Base-by-base conservation (phyloP, 495 filamentous ascomycete genomes). In the Neurospora sp. region DNA sequence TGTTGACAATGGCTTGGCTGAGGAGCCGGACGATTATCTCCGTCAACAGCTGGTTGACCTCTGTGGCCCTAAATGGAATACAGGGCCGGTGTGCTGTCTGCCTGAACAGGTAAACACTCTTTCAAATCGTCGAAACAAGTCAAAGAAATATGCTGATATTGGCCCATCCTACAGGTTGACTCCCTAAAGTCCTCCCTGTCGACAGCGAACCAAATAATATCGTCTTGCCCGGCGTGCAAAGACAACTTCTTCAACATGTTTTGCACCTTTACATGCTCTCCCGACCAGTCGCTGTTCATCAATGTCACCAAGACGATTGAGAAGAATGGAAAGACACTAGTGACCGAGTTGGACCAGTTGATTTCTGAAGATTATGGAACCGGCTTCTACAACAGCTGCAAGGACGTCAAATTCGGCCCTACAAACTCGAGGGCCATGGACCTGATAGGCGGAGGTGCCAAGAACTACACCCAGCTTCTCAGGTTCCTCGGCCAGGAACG, bases 231-330 rank as follows among this genome's bases (percentile, higher is more conserved):
- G 14, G 96, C 96, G 37, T 99, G 96, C 86, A 94, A 93, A 83
- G 90, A 91, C 71, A 99, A 99, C 84, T 99, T 99, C 83, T 97
- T 92, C 87, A 94, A 98, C 84, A 88, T 96, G 62, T 99, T 99
- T 78, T 99, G 96, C 84, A 94, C 93, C 5, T 97, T 99, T 76
- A 98, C 94, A 23, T 99, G 96, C 84, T 98, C 96, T 11, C 94
- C 96, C 10, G 91, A 98, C 78, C 96, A 99, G 81, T 97, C 93
- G 5, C 86, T 97, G 2, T 99, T 99, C 77, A 84, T 98, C 78
- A 99, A 99, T 79, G 91, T 99, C 54, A 98, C 96, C 8, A 83
- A 90, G 70, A 92, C 92, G 1, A 82, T 89, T 75, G 82, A 87
- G 74, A 86, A 88, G 62, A 90, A 86, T 42, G 88, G 88, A 5